A percentile compares a stretch with the other conserved stretches of the same genome.
phyloP scores from a whole-genome alignment of 345 rosid species.

The Ceriops zippeliana region DNA sequence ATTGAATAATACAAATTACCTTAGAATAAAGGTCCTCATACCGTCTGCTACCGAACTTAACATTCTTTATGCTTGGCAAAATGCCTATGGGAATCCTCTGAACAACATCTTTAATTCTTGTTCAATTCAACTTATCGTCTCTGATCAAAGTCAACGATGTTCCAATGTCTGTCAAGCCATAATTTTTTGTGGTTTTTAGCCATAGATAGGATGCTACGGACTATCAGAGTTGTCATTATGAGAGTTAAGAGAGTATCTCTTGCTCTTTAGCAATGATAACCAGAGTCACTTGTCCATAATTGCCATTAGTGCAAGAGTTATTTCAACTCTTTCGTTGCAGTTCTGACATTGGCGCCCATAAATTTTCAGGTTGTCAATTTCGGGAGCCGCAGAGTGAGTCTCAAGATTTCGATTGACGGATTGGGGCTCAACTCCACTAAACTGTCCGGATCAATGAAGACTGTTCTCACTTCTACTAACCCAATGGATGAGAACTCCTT shows the following conservation, averaged over 20 bases:
- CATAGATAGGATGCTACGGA: background rate
- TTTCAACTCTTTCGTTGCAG: background rate
- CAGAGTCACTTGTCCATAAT: background rate
- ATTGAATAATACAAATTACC: slow-evolving; percentile 37
- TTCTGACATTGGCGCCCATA: slow-evolving; percentile 1
- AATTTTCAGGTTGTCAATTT: slow-evolving; percentile 71
- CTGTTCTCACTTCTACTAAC: slow-evolving; percentile 59
- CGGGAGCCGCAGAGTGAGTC: slow-evolving; percentile 46
- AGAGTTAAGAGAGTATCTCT: background rate
- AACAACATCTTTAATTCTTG: no score
- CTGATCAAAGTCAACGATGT: background rate
- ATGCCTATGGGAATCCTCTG: background rate
- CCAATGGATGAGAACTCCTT: slow-evolving; percentile 88
- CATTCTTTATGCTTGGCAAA: background rate
- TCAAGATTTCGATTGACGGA: slow-evolving; percentile 51
- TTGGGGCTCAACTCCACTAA: slow-evolving; percentile 45
- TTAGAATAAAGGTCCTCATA: slow-evolving; percentile 63
- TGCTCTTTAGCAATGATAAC: background rate
- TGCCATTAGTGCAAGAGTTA: background rate
- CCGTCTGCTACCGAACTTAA: background rate
- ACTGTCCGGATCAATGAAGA: slow-evolving; percentile 51
- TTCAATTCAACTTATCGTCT: no score
- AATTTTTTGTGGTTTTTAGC: no score
- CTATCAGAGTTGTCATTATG: background rate
- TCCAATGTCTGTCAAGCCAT: background rate